Evolutionary conservation across 352 stramenopile species (phyloP), one percentile per base, ranked within the genome.

Genomic region (Pythium myriotylum): DNA sequence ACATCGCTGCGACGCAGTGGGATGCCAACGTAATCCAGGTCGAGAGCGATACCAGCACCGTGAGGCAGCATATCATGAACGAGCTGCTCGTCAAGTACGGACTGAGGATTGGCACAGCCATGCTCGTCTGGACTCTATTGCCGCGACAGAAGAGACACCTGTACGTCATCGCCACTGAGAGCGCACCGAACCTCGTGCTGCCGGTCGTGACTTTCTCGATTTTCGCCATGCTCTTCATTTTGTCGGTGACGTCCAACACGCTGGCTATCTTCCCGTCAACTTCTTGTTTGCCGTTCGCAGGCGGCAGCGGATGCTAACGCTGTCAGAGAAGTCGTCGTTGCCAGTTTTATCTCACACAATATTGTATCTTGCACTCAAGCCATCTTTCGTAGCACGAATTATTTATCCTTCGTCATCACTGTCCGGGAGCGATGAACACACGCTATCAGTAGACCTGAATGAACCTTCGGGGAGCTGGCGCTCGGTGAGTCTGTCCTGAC

Each of bases 201-300:
- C 46, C 46, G 17, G 19, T 59, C 17, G 20, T 62, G 45, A 16
- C 56, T 5, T 56, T 63, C 22, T 4, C 49, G 14, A 14, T 55
- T 16, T 39, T 68, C 33, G 40, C 45, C 24, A 35, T 3, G 20
- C 37, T 62, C 27, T 68, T 62, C 40, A 10, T 50, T 19, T 17
- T 39, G 14, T 42, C 35, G 14, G 32, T 68, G 13, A 61, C 50
- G 4, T 52, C 48, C 37, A 67, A 53, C 24, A 42, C 65, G 41
- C 42, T 72, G 10, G 27, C 59, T n/a, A 37, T 68, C 13, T 68
- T 62, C 49, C 37, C 47, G 40, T 61, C 57, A 14, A 72, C 64
- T 8, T 35, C 46, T 26, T 72, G 64, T 39, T 41, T 68, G 27
- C 5, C 29, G 1, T 57, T 72, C 46, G 65, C 54, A 4, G 65